A percentile compares a stretch with the other conserved stretches of the same genome.
These are phyloP conservation scores for Penicillium psychrofluorescens DNA, from an alignment of 495 filamentous ascomycete genomes.

Conservation along the genomic window DNA sequence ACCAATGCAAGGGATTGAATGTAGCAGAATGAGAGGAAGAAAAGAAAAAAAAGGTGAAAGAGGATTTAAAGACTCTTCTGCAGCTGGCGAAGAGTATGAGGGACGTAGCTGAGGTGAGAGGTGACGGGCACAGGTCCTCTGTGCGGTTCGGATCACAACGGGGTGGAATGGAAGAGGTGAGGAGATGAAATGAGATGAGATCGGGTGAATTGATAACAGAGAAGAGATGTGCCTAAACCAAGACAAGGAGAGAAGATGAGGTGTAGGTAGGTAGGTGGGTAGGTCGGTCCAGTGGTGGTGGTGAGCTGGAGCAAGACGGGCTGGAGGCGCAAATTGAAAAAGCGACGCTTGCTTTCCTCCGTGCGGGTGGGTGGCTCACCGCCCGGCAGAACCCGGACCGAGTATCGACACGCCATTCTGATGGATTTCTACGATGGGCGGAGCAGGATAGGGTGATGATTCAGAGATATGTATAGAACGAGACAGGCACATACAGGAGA, in stretches of 20 bases:
- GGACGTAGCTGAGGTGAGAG: conserved; percentile 16
- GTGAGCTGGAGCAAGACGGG: conserved; percentile 14
- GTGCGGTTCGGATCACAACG: no score
- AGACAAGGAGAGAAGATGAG: background rate
- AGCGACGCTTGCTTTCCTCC: conserved; percentile 21
- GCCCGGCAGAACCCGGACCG: conserved; percentile 19
- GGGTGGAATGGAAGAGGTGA: background rate
- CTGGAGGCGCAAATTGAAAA: conserved; percentile 24
- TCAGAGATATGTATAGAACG: background rate
- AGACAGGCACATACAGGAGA: no score
- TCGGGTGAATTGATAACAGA: no score
- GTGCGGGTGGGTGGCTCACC: conserved; percentile 25
- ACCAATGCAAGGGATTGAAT: conserved; percentile 21
- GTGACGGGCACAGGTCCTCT: background rate
- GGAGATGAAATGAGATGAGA: conserved; percentile 14
- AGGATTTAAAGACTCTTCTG: conserved; percentile 2
- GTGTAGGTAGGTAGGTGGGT: background rate
- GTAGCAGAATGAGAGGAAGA: conserved; percentile 12
- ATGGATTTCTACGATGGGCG: background rate
- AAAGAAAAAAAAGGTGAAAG: conserved; percentile 10
- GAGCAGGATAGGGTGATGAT: background rate
- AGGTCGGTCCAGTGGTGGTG: background rate
- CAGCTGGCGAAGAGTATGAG: conserved; percentile 7
- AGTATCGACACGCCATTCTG: background rate
- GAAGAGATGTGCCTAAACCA: background rate